A percentile compares a stretch with the other conserved stretches of the same genome.
phyloP scores from a whole-genome alignment of 1,139 yeast species.

The Tardiomyces depauwii region DNA sequence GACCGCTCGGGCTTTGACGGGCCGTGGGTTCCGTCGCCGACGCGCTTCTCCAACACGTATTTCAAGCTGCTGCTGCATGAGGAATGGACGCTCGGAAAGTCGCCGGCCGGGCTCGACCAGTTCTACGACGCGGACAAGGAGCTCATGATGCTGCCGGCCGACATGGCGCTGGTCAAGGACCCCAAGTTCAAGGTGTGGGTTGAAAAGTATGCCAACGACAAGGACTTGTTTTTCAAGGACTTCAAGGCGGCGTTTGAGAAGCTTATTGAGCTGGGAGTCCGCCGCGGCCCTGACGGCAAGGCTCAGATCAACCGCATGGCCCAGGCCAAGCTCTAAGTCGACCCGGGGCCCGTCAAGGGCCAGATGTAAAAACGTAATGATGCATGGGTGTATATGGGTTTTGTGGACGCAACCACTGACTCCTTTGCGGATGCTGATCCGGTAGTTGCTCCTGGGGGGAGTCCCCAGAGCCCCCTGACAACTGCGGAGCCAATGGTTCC shows the following conservation, averaged over 20 bases:
- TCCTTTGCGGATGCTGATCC: too few species aligned
- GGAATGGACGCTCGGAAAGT: conserved; percentile 60
- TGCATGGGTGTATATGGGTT: too few species aligned
- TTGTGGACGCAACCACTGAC: too few species aligned
- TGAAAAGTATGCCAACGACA: conserved; percentile 43
- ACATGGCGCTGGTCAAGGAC: conserved; percentile 44
- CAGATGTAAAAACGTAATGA: too few species aligned
- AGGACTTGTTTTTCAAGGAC: conserved; percentile 38
- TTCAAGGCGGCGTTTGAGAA: conserved; percentile 44
- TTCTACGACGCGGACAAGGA: conserved; percentile 60
- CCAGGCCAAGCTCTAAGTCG: conserved; percentile 13
- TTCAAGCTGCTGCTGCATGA: conserved; percentile 60
- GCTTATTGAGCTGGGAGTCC: conserved; percentile 48
- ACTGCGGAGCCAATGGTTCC: too few species aligned
- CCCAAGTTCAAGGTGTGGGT: conserved; percentile 39
- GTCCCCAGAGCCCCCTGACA: too few species aligned
- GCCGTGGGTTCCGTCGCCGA: conserved; percentile 91
- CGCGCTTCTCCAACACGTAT: conserved; percentile 45
- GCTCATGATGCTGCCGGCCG: conserved; percentile 61
- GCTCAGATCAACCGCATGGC: conserved; percentile 20
- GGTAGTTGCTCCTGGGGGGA: too few species aligned
- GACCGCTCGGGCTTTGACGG: conserved; percentile 66
- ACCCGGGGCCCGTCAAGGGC: too few species aligned
- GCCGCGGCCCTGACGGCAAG: conserved; percentile 23
- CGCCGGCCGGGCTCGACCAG: conserved; percentile 50